Conservation (phyloP, 108 stramenopile species). For the Discostella stelligeroides region DNA sequence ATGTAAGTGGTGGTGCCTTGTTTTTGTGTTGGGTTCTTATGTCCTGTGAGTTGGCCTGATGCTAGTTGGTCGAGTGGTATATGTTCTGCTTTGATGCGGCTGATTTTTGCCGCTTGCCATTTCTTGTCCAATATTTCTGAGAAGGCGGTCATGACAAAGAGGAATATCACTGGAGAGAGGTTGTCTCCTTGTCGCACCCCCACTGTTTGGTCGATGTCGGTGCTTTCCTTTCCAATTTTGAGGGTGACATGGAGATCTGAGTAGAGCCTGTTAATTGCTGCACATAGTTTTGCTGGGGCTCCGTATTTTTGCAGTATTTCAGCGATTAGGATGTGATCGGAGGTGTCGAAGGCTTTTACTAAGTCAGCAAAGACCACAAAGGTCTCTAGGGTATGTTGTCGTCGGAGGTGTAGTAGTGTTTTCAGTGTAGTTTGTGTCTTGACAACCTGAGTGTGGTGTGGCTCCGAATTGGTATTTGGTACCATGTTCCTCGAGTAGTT, state of each 20-base stretch:
- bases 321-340: conserved; percentile 20
- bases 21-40: background rate
- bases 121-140: conserved; percentile 11
- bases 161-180: conserved; percentile 31
- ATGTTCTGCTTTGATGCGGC: conserved; percentile 5
- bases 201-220: conserved; percentile 6
- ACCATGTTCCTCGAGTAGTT: too few relatives aligned
- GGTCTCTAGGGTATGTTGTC: conserved; percentile 13
- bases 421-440: too few relatives aligned
- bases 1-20: background rate
- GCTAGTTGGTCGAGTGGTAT: background rate
- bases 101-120: conserved; percentile 2
- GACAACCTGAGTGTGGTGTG: too few relatives aligned
- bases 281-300: conserved; percentile 12
- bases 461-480: too few relatives aligned
- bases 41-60: background rate
- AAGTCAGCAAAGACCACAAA: conserved; percentile 27
- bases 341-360: conserved; percentile 39
- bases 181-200: conserved; percentile 38
- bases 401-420: conserved; percentile 16
- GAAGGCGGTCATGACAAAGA: conserved; percentile 22
- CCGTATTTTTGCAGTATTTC: too few relatives aligned
- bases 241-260: conserved; percentile 2
- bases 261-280: conserved; percentile 10
- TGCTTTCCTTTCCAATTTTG: too few relatives aligned